Evolutionary conservation across 495 filamentous ascomycete genomes (phyloP), one percentile per base, ranked within the genome.

Genomic region (Penicillium argentinense): DNA sequence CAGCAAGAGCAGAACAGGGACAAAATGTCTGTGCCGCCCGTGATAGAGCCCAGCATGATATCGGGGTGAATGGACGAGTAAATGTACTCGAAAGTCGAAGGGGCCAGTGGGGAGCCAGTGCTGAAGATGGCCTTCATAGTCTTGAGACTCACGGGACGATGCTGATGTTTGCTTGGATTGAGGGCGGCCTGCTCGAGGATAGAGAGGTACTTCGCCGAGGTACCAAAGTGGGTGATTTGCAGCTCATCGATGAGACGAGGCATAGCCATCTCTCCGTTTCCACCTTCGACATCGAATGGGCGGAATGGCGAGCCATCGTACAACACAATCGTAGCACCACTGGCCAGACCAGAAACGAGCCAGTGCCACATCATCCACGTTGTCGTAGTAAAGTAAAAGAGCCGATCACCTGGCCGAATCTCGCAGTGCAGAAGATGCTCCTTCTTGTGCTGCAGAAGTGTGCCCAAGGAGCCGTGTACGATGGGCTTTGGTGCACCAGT

Each of bases 291-390:
- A 40, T 78, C 77, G 1, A 81, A 65, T 7, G 80, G 79, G 52
- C 82, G 73, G 75, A 96, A 96, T 13, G 91, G 91, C 0, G 88
- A 93, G 23, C 91, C 91, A 50, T 93, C 87, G 64, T 97, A 97
- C 3, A 95, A 76, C 16, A 96, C 78, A 29, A 96, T 74, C 1
- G 88, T 91, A 5, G 86, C 77, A 44, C 90, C 91, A 42, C 79
- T 82, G 9, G 88, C 85, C 7, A 96, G 78, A 0, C 80, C 88
- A 4, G 88, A 91, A 14, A 95, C 81, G 32, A 90, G 81, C 91
- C 91, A 96, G 63, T 96, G 91, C 87, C 89, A 93, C 91, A 96
- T 96, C 90, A 95, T 93, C 89, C 87, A 93, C 3, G 91, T 95
- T 22, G 81, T 84, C 2, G 91, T 96, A 2, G 91, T 95, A 61